Percentiles rank a stretch among this genome's conserved stretches.
Conservation (phyloP, 2,329 filamentous ascomycete species). For the Fusarium redolens region DNA sequence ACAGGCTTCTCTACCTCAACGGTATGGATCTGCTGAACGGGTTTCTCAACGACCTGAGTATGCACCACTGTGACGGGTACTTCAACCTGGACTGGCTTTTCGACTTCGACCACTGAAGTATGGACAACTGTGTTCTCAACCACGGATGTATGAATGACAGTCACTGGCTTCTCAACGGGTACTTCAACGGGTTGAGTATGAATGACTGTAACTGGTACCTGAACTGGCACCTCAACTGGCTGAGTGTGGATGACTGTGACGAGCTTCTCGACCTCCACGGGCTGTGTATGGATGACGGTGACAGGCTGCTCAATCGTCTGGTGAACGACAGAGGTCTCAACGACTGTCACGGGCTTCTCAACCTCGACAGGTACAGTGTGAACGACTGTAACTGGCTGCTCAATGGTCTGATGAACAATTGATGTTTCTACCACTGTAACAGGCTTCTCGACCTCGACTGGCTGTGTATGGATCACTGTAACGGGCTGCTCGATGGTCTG, state of each 20-base stretch:
- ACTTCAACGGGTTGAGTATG: background rate
- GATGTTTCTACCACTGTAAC: slow-evolving; percentile 1
- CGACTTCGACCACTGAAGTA: slow-evolving; percentile 11
- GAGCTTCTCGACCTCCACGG: background rate
- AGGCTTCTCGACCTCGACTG: background rate
- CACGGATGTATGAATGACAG: slow-evolving; percentile 20
- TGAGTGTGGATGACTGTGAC: slow-evolving; percentile 13
- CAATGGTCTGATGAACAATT: background rate
- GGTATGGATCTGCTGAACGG: slow-evolving; percentile 4
- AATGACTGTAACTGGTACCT: slow-evolving; percentile 10
- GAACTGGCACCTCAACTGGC: background rate
- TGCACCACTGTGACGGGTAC: slow-evolving; percentile 13
- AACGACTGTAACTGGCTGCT: background rate
- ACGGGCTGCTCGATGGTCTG: background rate
- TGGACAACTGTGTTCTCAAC: slow-evolving; percentile 19
- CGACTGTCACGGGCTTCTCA: background rate
- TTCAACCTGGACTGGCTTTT: slow-evolving; percentile 14
- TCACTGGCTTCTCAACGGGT: slow-evolving; percentile 8
- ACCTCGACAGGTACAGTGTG: background rate
- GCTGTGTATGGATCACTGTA: background rate
- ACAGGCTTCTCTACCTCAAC: slow-evolving; percentile 17
- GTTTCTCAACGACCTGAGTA: background rate
- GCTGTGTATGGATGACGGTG: slow-evolving; percentile 13
- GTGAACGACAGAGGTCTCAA: slow-evolving; percentile 18
- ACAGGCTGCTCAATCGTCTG: slow-evolving; percentile 15